Base-by-base conservation (phyloP, 139 green algal species). In the Diplosphaera chodatii region DNA sequence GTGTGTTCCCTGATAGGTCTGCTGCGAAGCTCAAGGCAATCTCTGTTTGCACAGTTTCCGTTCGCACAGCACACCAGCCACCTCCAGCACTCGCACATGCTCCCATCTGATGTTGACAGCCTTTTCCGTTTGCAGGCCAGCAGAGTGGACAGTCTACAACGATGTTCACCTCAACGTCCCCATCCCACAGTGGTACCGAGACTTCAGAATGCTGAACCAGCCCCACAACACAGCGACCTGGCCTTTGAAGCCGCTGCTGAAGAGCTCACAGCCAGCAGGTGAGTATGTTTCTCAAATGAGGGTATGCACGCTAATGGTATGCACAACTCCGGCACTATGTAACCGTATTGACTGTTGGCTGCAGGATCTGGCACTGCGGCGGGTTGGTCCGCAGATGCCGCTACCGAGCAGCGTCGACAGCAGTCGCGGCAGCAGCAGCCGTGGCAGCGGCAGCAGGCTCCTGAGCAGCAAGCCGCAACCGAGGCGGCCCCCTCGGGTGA, bases 151-250 rank as follows among this genome's bases (percentile, higher is more conserved):
- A 4, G 32, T 77, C n/a, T 34, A 34, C 8, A 67, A 66, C 27
- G 72, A 77, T n/a, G 40, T 55, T 1, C 71, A 65, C 32, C 29
- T 77, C 2, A 72, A 77, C 66, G 2, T 77, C 18, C 72, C 72
- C n/a, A 68, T 56, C 13, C 72, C 72, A 15, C 31, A 72, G 13
- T 77, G 72, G 72, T 77, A 68, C 33, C 32, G 40, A 20, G 28
- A 63, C 20, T 70, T 71, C 32, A 27, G 22, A 48, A 29, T 32
- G 33, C 25, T 64, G 16, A 55, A 56, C 32, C 10, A 63, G 15
- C 40, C 59, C 6, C 40, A 32, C 4, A 64, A 15, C 25, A 8
- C 56, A 64, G 56, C 25, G 56, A 15, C 56, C 25, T n/a, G 23
- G 23, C 56, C 56, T 4, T 15, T 22, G 27, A 34, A 32, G 63